Evolutionary conservation across 2,329 filamentous ascomycete species (phyloP), one percentile per base, ranked within the genome.

Genomic region (Cercospora sesami): DNA sequence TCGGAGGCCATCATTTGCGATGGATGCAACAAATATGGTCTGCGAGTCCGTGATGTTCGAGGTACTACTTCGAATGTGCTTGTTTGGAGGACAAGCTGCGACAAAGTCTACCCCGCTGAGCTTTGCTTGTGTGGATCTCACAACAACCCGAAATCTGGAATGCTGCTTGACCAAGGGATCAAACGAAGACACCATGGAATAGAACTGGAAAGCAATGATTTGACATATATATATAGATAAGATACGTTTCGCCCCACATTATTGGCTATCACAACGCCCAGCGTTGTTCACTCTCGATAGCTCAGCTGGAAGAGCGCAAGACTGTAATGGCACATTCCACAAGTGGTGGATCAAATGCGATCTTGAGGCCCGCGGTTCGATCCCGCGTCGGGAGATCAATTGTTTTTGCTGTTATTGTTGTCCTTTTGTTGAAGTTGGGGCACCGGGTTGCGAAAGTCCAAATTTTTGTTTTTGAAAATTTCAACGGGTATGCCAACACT

Each of bases 241-340:
- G n/a, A n/a, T n/a, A n/a, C n/a, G n/a, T n/a, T n/a, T n/a, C n/a
- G n/a, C 10, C 2, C 10, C 12, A 21, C 57, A 60, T 60, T 2
- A 16, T 14, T 60, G 57, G 57, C 57, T 60, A 23, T 60, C 57
- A 39, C 57, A 33, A 12, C 30, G 57, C 30, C 5, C 5, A 60
- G 57, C 57, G 30, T 16, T 39, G 57, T 28, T 5, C 18, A 42
- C 66, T 64, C 66, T 68, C 62, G 63, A 65, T 68, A 68, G 66
- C 66, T 68, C 66, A 68, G 66, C 78, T 85, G 57, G 57, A 60
- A 60, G 57, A 60, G 57, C 57, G 57, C 57, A 60, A 60, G 57
- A 60, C 57, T 60, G 6, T 71, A 78, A n/a, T 39, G 68, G 78
- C 7, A 3, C 26, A 28, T n/a, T n/a, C n/a, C n/a, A n/a, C n/a